phyloP scores from a whole-genome alignment of 768 basidiomycete genomes.

The Phaeotremella skinneri region DNA sequence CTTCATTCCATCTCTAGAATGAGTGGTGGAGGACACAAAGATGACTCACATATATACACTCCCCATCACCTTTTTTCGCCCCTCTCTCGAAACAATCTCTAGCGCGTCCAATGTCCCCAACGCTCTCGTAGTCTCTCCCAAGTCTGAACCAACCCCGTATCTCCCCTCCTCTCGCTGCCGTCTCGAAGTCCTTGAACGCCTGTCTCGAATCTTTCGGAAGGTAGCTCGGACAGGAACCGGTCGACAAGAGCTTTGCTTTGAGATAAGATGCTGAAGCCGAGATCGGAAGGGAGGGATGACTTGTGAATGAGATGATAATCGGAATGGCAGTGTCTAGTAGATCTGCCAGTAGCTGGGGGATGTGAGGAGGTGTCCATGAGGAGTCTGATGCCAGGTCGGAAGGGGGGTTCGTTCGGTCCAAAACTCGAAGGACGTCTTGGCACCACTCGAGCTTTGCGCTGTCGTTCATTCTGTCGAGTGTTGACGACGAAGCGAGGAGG shows the following conservation, averaged over 20 bases:
- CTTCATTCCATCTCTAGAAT: not conserved
- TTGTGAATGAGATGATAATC: constrained; percentile 58
- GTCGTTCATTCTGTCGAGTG: constrained; percentile 61
- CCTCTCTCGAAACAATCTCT: constrained; percentile 85
- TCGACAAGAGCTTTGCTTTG: constrained; percentile 69
- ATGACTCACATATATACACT: constrained; percentile 70
- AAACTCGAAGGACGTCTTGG: constrained; percentile 75
- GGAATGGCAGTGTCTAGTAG: constrained; percentile 60
- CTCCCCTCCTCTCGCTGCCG: constrained; percentile 73
- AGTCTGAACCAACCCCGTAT: constrained; percentile 85
- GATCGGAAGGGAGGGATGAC: constrained; percentile 51
- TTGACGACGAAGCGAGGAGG: constrained; percentile 55
- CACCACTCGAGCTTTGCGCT: constrained; percentile 70
- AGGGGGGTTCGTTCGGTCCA: constrained; percentile 59
- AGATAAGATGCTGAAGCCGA: constrained; percentile 73
- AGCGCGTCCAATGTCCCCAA: constrained; percentile 67
- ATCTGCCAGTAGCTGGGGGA: constrained; percentile 61
- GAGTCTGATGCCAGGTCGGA: constrained; percentile 49
- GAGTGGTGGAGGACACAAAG: constrained; percentile 22
- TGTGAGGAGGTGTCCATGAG: constrained; percentile 55
- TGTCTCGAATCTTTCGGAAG: constrained; percentile 66
- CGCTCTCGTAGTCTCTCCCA: constrained; percentile 86
- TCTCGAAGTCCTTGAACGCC: constrained; percentile 88
- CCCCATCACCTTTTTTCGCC: constrained; percentile 67
- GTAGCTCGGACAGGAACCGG: constrained; percentile 60